Conservation (phyloP, 2,329 filamentous ascomycete species). For the Colletotrichum sp. region DNA sequence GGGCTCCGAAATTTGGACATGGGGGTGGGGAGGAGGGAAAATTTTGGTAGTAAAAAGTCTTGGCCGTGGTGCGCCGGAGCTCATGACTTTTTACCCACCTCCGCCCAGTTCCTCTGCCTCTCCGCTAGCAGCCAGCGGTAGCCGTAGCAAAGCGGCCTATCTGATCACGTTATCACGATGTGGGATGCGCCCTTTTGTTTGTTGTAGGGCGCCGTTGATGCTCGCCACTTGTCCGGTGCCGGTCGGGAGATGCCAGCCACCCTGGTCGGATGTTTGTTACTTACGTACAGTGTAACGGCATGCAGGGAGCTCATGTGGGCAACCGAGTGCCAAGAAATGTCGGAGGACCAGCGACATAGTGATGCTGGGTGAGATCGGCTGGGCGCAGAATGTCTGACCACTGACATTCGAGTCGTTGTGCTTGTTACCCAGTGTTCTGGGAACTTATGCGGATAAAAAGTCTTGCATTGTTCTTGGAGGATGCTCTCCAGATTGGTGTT, state of each 20-base stretch:
- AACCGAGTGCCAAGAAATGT: neutral
- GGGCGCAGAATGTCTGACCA: neutral
- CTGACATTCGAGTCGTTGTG: neutral
- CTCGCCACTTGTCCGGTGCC: neutral
- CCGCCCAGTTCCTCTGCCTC: neutral
- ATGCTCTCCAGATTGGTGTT: neutral
- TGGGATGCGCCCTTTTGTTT: neutral
- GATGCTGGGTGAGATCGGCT: neutral
- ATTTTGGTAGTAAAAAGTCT: neutral
- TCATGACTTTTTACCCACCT: neutral
- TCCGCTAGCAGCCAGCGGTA: neutral
- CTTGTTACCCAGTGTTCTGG: neutral
- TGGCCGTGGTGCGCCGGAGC: neutral
- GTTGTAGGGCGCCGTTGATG: neutral
- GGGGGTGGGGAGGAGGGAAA: neutral
- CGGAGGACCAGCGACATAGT: neutral
- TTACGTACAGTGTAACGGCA: constrained; percentile 2
- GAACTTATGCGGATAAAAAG: neutral
- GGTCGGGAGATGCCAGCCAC: neutral
- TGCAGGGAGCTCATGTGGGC: neutral
- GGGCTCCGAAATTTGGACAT: neutral
- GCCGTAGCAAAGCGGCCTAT: neutral
- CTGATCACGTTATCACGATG: neutral
- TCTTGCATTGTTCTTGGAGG: neutral
- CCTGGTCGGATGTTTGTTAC: neutral